Evolutionary conservation across 2,329 filamentous ascomycete species (phyloP), one percentile per base, ranked within the genome.

Genomic region (Aplosporella prunicola): DNA sequence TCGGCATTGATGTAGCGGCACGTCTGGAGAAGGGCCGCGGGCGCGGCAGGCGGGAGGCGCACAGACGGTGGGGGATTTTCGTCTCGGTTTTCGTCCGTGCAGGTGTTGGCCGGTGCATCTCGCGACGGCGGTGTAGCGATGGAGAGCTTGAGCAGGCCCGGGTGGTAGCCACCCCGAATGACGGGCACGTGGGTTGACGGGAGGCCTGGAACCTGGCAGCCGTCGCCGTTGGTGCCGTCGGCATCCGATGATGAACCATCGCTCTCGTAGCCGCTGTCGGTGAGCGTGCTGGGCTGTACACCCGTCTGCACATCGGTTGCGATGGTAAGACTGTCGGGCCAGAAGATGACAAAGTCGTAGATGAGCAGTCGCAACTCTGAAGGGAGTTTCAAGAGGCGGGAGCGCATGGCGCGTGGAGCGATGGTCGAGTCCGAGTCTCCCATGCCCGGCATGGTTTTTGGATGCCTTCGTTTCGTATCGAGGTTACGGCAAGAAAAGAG

Each of bases 331-430:
- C 46, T 44, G 18, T 55, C 49, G 20, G 48, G 43, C 37, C 61
- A 57, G 39, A 53, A 48, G 16, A 64, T 51, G 13, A 59, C 55
- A 40, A 57, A 57, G 22, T 56, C 52, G 50, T 65, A 66, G 33
- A 66, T 63, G 11, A 56, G 49, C 24, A 63, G 61, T 29, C 62
- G 55, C 16, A 66, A 44, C 47, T 66, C 62, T 14, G 55, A 50
- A 4, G 62, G 61, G 10, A 65, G 46, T 9, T 47, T 44, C 27
- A 58, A 39, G 35, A 59, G 23, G 23, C 8, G 16, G n/a, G 34
- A 20, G 34, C 26, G 34, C 34, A 36, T 36, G 9, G 18, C 26
- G 33, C n/a, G n/a, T n/a, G n/a, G n/a, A n/a, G n/a, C n/a, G n/a
- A n/a, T n/a, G n/a, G n/a, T n/a, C n/a, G n/a, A n/a, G n/a, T n/a